Base-by-base conservation (phyloP, 208 protist genomes). In the Acanthamoeba healyi region DNA sequence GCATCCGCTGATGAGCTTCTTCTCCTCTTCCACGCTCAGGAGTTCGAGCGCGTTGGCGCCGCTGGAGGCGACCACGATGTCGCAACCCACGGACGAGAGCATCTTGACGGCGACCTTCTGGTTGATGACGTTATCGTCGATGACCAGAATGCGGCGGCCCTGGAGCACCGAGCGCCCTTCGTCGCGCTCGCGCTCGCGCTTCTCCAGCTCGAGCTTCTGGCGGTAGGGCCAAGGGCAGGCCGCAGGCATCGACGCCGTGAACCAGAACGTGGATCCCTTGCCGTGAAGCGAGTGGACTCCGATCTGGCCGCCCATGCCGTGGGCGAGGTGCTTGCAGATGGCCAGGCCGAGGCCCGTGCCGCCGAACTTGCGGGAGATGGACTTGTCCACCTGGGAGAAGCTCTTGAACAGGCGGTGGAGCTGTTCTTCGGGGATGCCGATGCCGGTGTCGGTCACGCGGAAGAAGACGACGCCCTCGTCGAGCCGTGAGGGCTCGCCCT, bases 391-490 rank as follows among this genome's bases (percentile, higher is more conserved):
- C 40, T 90, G 84, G 44, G 77, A 86, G 46, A 86, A 86, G 32
- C 77, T 86, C 77, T 94, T 54, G 29, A 96, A 96, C 0, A 96
- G 46, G 34, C 94, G 70, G 24, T 86, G 38, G 6, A 94, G 40
- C 7, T 91, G 92, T 32, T 94, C 54, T 0, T 94, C 86, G 15
- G 93, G 77, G 29, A 96, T 96, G 36, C 95, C 95, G 46, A 96
- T 96, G 70, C 95, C 95, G 22, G 88, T 95, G 44, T 96, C 95
- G 42, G 77, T 38, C 24, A 86, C 77, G 44, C 77, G 67, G 67
- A 77, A 77, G 67, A 77, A 86, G 9, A 86, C 77, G 7, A 58
- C 26, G 46, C 46, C 77, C n/a, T 86, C 44, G 24, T 32, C 38
- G 14, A 86, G 77, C 32, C 36, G 44, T 6, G 7, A 32, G 14